Base-by-base conservation (phyloP, 2,329 filamentous ascomycete genomes). In the Grosmannia serpens region DNA sequence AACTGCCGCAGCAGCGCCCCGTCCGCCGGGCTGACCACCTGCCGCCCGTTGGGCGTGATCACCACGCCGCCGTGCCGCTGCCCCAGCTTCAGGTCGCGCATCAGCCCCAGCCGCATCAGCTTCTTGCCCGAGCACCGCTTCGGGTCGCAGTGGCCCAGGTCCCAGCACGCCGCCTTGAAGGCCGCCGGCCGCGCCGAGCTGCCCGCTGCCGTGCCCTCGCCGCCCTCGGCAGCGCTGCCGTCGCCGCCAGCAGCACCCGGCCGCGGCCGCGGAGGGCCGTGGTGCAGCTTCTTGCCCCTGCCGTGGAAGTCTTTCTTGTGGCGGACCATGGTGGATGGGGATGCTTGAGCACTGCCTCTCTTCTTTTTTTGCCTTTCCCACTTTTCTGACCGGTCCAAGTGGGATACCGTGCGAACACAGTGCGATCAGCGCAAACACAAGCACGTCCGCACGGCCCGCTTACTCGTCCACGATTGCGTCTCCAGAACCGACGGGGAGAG, bases 91-190 rank as follows among this genome's bases (percentile, higher is more conserved):
- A 99, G 80, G 68, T 95, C 89, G 65, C 94, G 87, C 90, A 99
- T 96, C 67, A 96, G 77, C 3, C 92, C 92, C 58, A 95, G 82
- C 63, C 87, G 86, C 82, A 99, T 96, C 38, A 99, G 81, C 63
- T 89, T 86, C 76, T 99, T 99, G 35, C 94, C 94, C 0, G 91
- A 96, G 74, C 94, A 99, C 65, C 92, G 81, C 73, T 96, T 97
- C 10, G 92, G 90, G 69, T 99, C 94, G 77, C 94, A 99, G 75
- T 99, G 94, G 62, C 91, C 92, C 38, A 99, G 80, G 69, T 99
- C 94, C 94, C 94, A 99, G 71, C 92, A 96, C 60, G 92, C 94
- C 54, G 94, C 92, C 74, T 95, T 95, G 81, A 91, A 96, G 26
- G 75, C 68, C 66, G 81, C 54, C 67, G 60, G 58, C 67, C 53